Conservation (phyloP, 202 grass and related monocot genomes). For the Dendrocalamus latiflorus region DNA sequence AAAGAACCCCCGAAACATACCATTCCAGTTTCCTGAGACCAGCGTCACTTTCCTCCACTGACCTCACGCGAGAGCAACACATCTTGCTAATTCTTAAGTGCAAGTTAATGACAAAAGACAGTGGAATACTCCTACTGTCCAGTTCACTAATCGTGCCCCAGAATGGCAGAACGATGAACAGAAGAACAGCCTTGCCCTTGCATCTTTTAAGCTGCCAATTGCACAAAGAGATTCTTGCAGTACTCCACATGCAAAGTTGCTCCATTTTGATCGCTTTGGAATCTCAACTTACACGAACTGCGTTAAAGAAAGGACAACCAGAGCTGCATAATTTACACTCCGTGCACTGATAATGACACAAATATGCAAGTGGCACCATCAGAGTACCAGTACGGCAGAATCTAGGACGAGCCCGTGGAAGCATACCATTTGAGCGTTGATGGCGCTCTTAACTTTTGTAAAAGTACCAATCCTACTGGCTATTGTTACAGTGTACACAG, state of each 20-base stretch:
- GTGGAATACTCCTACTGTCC: not conserved
- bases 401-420: not conserved
- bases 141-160: not conserved
- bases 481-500: not conserved
- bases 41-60: not conserved
- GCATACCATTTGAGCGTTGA: not conserved
- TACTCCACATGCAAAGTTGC: not conserved
- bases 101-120: no score
- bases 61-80: not conserved
- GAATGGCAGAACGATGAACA: not conserved
- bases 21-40: no score
- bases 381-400: not conserved
- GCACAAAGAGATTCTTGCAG: not conserved
- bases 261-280: not conserved
- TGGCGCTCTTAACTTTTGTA: not conserved
- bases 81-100: no score
- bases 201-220: not conserved
- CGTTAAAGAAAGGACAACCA: not conserved
- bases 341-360: not conserved
- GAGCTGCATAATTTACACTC: not conserved
- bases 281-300: not conserved
- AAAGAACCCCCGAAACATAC: no score
- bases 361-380: not conserved
- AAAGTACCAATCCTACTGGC: not conserved
- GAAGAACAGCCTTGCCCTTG: not conserved